These are phyloP conservation scores for Kalanchoe fedtschenkoi DNA, from an alignment of 164 flowering plant species.

Conservation along the genomic window DNA sequence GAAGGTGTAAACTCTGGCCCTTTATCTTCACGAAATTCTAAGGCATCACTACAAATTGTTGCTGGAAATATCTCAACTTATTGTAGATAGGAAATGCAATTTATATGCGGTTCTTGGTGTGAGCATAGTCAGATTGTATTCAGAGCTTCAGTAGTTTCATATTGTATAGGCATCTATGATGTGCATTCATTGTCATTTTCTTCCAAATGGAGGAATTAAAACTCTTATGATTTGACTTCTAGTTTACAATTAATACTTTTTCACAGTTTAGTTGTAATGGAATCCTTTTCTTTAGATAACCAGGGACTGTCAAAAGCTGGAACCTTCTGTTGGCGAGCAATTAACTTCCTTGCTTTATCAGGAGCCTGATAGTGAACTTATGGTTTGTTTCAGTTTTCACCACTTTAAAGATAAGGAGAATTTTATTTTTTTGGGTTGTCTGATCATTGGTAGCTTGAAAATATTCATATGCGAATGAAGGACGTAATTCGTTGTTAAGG, in stretches of 20 bases:
- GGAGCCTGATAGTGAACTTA: constrained; percentile 98
- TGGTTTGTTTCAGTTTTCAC: constrained; percentile 41
- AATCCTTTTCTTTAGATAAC: constrained; percentile 54
- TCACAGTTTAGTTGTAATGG: constrained; percentile 1
- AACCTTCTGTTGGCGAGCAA: constrained; percentile 91
- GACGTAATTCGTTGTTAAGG: too few species aligned
- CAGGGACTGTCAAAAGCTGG: constrained; percentile 97
- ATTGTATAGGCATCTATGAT: background rate
- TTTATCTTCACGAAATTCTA: background rate
- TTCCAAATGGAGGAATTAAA: background rate
- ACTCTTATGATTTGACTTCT: background rate
- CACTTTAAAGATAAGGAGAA: background rate
- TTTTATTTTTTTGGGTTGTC: background rate
- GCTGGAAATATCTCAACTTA: background rate
- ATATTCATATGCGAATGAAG: too few species aligned
- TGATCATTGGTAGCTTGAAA: background rate
- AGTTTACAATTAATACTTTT: background rate
- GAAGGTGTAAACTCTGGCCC: constrained; percentile 43
- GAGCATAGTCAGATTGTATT: background rate
- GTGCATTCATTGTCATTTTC: background rate
- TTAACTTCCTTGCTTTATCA: constrained; percentile 89
- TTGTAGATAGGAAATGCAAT: background rate
- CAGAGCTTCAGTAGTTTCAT: background rate
- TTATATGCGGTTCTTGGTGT: background rate
- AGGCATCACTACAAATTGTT: background rate